Conservation (phyloP, 2,329 filamentous ascomycete species). For the Colletotrichum cereale region DNA sequence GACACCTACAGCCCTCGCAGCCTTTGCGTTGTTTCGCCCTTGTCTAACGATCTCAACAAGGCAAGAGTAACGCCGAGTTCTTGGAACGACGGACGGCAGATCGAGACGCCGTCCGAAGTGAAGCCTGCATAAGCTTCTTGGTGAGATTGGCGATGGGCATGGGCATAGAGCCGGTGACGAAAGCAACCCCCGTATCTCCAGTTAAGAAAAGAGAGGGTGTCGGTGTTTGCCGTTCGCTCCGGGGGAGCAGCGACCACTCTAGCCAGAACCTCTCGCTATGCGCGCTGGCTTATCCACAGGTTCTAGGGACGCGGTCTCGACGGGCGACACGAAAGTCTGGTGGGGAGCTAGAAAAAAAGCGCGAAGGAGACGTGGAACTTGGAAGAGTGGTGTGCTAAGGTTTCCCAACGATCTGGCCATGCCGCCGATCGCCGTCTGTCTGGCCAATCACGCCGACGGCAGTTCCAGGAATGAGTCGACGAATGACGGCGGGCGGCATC, state of each 20-base stretch:
- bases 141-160: neutral
- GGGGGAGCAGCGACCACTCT: neutral
- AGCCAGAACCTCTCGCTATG: neutral
- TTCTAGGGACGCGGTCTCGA: too few relatives aligned
- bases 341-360: neutral
- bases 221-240: neutral
- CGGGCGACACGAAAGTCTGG: neutral
- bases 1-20: constrained; percentile 2
- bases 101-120: constrained; percentile 35
- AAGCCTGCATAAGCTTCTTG: constrained; percentile 23
- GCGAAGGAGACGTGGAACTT: constrained; percentile 4
- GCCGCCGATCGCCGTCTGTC: constrained; percentile 26
- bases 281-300: neutral
- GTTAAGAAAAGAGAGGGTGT: neutral
- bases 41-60: constrained; percentile 15
- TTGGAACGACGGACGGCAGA: constrained; percentile 1
- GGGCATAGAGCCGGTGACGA: neutral
- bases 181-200: neutral
- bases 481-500: constrained; percentile 4
- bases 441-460: constrained; percentile 25
- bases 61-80: constrained; percentile 20
- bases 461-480: constrained; percentile 34
- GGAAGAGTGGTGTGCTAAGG: too few relatives aligned
- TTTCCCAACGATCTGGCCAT: constrained; percentile 39
- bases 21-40: neutral